phyloP scores from a whole-genome alignment of 2,329 filamentous ascomycete species.

The Ambrosiella cleistominuta region DNA sequence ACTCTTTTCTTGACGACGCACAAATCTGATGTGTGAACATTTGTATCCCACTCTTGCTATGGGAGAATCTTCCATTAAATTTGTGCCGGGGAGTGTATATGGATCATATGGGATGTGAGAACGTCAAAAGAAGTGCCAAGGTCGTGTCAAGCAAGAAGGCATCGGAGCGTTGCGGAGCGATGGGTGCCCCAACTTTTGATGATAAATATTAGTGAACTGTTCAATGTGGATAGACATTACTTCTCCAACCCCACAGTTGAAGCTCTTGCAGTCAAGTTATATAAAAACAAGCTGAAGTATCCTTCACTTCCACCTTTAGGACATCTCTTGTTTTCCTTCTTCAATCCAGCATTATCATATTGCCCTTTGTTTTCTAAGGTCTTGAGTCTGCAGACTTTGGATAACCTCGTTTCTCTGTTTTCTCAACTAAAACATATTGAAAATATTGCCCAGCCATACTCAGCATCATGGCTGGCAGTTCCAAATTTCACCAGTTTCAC shows the following conservation, averaged over 20 bases:
- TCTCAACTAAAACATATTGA: no score
- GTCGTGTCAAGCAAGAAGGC: neutral
- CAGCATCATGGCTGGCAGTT: neutral
- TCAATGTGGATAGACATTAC: neutral
- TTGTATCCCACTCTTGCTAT: no score
- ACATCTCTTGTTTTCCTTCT: no score
- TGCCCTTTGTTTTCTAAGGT: neutral
- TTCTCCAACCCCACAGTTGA: neutral
- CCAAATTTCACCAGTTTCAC: constrained; percentile 6
- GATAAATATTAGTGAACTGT: neutral
- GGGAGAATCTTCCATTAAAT: no score
- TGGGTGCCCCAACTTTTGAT: neutral
- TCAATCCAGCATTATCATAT: neutral
- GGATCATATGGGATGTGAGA: neutral
- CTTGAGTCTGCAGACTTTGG: neutral
- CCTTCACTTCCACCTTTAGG: no score
- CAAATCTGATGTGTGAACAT: no score
- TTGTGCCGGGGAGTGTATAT: neutral
- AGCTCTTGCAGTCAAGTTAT: no score
- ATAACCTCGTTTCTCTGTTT: neutral
- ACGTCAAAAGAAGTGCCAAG: neutral
- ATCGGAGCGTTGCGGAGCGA: neutral
- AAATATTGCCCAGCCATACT: neutral
- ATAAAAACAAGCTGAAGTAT: no score
- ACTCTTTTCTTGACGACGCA: no score